Base-by-base conservation (phyloP, 1,284 basidiomycete genomes). In the Macrocystidia cucumis region DNA sequence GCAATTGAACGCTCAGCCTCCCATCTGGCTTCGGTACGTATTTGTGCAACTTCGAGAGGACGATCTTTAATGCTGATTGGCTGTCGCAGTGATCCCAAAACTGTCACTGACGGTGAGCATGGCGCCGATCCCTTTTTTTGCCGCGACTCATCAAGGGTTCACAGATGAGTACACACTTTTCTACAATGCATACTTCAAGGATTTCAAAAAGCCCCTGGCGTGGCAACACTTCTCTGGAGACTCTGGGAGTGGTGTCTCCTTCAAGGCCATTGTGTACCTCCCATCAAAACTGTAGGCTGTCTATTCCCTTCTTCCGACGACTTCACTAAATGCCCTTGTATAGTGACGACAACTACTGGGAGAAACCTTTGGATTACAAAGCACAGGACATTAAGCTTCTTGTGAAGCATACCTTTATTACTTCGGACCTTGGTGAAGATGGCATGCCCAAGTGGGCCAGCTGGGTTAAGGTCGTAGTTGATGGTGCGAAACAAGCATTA, bases 381-480 rank as follows among this genome's bases (percentile, higher is more conserved):
- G 61, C 75, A 9, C 78, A 77, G 39, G 88, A 87, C 44, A 71
- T 93, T 46, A 78, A 82, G 41, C 57, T 95, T 34, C 76, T 91
- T 72, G 91, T 92, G 48, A 93, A 93, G 62, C 80, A 90, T 35
- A 89, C 92, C 11, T 93, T 96, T 60, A 93, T 96, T 56, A 96
- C 91, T 16, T 89, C 82, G 33, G 89, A 96, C 53, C 65, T 96
- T 18, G 92, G 91, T 35, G 84, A 89, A 35, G 71, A 90, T 48
- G 62, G 69, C 23, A 56, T 91, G 44, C 92, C 91, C 2, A 85
- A 91, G 54, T 95, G 91, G 90, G 78, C 91, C 12, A 85, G 78
- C 59, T 96, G 89, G 81, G 70, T 92, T 22, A 88, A 83, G 53
- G 86, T 88, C 26, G 81, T 91, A 35, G 69, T 95, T 34, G 91